A percentile compares a stretch with the other conserved stretches of the same genome.
Evolutionary conservation across 2,329 filamentous ascomycete species (phyloP).

Genomic region (Xylariaceae sp.): DNA sequence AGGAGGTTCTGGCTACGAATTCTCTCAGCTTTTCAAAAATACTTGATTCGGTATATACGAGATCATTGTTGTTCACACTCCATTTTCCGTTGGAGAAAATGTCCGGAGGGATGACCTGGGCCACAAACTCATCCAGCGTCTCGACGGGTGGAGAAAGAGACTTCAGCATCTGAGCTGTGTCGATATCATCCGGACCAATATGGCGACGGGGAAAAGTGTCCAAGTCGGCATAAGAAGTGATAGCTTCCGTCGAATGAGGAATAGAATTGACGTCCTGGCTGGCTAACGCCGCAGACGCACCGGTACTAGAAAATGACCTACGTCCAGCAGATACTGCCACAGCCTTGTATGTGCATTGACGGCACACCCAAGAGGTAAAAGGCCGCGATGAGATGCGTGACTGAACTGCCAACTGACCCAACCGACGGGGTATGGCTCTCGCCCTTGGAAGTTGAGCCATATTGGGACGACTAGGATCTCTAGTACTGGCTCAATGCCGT

Average conservation of each 20-base stretch:
- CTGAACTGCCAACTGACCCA: conserved; percentile 35
- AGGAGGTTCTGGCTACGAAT: no score
- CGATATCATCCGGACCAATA: conserved; percentile 77
- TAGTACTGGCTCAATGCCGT: conserved; percentile 4
- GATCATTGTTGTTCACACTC: no score
- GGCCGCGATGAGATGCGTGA: conserved; percentile 26
- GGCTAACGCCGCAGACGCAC: conserved; percentile 7
- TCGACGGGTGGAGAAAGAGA: conserved; percentile 73
- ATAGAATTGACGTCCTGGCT: conserved; percentile 22
- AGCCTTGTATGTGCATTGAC: conserved; percentile 21
- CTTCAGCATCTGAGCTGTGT: conserved; percentile 77
- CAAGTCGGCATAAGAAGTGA: conserved; percentile 39
- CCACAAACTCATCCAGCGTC: conserved; percentile 79
- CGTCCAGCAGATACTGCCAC: conserved; percentile 8
- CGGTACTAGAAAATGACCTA: conserved; percentile 23
- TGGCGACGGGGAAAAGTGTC: conserved; percentile 79
- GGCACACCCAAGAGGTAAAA: conserved; percentile 27
- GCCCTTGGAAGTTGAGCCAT: conserved; percentile 35
- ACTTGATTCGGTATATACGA: conserved; percentile 59
- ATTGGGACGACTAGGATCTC: conserved; percentile 1
- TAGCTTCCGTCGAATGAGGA: conserved; percentile 23
- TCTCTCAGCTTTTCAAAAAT: no score
- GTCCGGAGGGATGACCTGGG: conserved; percentile 79
- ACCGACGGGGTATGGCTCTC: conserved; percentile 31
- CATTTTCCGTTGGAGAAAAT: conserved; percentile 77